Percentiles rank a stretch among this genome's conserved stretches.
These are phyloP conservation scores for Globisporangium spinosum DNA, from an alignment of 352 stramenopile species.

Conservation along the genomic window DNA sequence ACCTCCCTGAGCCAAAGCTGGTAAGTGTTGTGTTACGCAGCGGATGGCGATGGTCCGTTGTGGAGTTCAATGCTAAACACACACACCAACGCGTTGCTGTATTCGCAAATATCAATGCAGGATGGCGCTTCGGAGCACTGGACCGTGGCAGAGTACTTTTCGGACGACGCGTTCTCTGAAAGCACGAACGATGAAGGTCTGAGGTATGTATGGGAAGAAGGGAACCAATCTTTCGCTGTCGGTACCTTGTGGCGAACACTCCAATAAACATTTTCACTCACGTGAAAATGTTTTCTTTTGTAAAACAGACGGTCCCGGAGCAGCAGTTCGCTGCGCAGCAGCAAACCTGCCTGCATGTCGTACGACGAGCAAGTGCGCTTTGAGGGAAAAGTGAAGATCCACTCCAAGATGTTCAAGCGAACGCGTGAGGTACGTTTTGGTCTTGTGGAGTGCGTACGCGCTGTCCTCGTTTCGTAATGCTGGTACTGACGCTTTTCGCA, in stretches of 20 bases:
- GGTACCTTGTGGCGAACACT: slow-evolving; percentile 16
- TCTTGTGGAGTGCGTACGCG: background rate
- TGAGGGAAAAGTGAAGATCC: slow-evolving; percentile 73
- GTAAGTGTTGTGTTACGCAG: slow-evolving; percentile 20
- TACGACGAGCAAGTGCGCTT: slow-evolving; percentile 68
- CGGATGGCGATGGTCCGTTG: background rate
- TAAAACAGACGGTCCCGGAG: slow-evolving; percentile 50
- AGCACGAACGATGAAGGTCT: slow-evolving; percentile 54
- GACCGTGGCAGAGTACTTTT: slow-evolving; percentile 80
- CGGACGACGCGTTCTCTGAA: slow-evolving; percentile 71
- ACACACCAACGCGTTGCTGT: background rate
- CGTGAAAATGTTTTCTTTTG: background rate
- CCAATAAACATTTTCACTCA: background rate
- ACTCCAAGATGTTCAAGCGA: slow-evolving; percentile 76
- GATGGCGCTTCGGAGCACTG: slow-evolving; percentile 75
- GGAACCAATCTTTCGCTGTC: slow-evolving; percentile 22
- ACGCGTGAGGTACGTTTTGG: slow-evolving; percentile 47
- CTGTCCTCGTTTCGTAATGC: background rate
- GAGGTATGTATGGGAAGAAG: slow-evolving; percentile 7
- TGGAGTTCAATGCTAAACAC: background rate
- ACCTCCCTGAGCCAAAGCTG: slow-evolving; percentile 58
- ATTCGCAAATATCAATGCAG: slow-evolving; percentile 20
- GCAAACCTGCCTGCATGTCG: slow-evolving; percentile 50
- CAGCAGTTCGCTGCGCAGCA: slow-evolving; percentile 56
- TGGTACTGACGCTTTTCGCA: background rate